These are phyloP conservation scores for Penicillium taxi DNA, from an alignment of 495 filamentous ascomycete genomes.

Conservation along the genomic window DNA sequence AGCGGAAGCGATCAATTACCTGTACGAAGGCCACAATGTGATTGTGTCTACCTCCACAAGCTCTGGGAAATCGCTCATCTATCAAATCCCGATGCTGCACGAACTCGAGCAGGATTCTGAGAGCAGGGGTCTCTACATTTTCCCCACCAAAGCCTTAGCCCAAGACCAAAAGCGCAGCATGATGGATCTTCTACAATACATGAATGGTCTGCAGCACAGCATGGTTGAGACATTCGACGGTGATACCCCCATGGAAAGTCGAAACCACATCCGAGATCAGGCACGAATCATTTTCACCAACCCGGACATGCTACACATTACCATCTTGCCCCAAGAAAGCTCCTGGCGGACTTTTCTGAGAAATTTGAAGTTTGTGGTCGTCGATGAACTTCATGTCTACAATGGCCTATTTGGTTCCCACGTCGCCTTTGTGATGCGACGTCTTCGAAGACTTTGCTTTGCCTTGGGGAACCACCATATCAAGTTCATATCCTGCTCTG, in stretches of 20 bases:
- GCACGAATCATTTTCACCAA: constrained; percentile 96
- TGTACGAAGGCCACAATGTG: constrained; percentile 77
- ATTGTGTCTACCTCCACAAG: constrained; percentile 93
- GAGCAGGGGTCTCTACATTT: constrained; percentile 92
- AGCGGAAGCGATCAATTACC: constrained; percentile 85
- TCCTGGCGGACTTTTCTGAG: constrained; percentile 82
- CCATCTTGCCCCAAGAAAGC: constrained; percentile 86
- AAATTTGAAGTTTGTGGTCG: constrained; percentile 83
- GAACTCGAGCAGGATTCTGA: constrained; percentile 69
- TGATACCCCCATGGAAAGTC: constrained; percentile 75
- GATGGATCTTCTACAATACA: constrained; percentile 71
- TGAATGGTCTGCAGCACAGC: constrained; percentile 64
- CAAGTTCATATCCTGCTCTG: constrained; percentile 94
- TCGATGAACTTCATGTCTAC: constrained; percentile 91
- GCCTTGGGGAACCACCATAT: constrained; percentile 83
- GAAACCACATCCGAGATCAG: constrained; percentile 76
- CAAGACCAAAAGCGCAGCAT: constrained; percentile 91
- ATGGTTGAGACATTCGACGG: constrained; percentile 94
- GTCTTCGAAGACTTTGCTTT: constrained; percentile 80
- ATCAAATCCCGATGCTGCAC: constrained; percentile 88
- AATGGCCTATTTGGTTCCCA: constrained; percentile 92
- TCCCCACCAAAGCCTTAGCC: constrained; percentile 93
- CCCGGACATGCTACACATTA: constrained; percentile 95
- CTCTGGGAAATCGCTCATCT: constrained; percentile 94
- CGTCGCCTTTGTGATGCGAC: constrained; percentile 89